phyloP scores from a whole-genome alignment of 2,329 filamentous ascomycete species.

The Ophiosphaerella herpotricha region DNA sequence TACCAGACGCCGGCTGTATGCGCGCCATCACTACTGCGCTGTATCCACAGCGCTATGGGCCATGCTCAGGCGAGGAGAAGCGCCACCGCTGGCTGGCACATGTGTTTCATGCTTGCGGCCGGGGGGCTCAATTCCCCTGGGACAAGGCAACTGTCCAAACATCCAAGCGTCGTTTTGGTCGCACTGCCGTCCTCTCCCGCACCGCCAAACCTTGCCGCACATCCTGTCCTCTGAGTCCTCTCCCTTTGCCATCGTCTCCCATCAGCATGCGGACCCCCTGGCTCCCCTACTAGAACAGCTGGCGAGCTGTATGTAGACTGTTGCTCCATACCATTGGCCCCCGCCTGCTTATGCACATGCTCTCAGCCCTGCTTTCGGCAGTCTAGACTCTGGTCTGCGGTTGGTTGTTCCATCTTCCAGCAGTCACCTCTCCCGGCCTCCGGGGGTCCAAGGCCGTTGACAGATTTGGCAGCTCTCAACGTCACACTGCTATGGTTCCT shows the following conservation, averaged over 20 bases:
- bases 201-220: neutral
- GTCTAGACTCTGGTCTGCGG: slow-evolving; percentile 24
- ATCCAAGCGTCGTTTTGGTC: slow-evolving; percentile 18
- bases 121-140: slow-evolving; percentile 19
- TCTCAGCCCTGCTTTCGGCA: slow-evolving; percentile 21
- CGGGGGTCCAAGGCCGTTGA: slow-evolving; percentile 11
- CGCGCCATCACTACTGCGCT: neutral
- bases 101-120: slow-evolving; percentile 21
- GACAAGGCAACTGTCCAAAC: slow-evolving; percentile 8
- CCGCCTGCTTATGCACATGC: slow-evolving; percentile 35
- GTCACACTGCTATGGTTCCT: slow-evolving; percentile 27
- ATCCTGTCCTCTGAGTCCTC: neutral
- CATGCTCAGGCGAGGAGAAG: slow-evolving; percentile 25
- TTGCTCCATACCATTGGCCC: slow-evolving; percentile 1
- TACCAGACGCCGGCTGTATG: slow-evolving; percentile 7
- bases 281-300: slow-evolving; percentile 25
- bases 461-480: slow-evolving; percentile 5
- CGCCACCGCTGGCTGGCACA: slow-evolving; percentile 19
- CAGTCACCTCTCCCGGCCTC: slow-evolving; percentile 20
- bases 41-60: neutral
- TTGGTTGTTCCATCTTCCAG: slow-evolving; percentile 28
- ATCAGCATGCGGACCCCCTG: slow-evolving; percentile 25
- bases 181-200: slow-evolving; percentile 14
- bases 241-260: slow-evolving; percentile 4
- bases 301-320: neutral